Base-by-base conservation (phyloP, 1,284 basidiomycete species). In the Ustilago lituana region DNA sequence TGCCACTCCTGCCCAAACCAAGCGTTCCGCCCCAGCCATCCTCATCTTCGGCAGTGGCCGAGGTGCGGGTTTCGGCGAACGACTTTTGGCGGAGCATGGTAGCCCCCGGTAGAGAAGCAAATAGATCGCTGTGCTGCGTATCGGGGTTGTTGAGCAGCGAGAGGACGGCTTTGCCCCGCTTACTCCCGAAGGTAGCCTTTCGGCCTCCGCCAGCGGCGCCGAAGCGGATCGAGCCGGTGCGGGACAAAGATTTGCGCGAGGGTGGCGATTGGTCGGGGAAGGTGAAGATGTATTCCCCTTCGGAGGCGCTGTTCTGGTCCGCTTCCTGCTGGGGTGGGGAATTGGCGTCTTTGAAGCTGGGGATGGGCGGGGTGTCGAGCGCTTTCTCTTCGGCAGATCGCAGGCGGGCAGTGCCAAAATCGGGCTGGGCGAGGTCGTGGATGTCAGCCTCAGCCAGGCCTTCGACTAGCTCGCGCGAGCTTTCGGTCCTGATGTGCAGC, bases 21-120 rank as follows among this genome's bases (percentile, higher is more conserved):
- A 74, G 37, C 4, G 69, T 72, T n/a, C 64, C 63, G 23, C 68
- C 69, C 72, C 68, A 74, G 3, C 64, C 67, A n/a, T n/a, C n/a
- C 26, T 67, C 59, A 37, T 72, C 60, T 35, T 72, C 64, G 19
- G 51, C 58, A 23, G 61, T 49, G 10, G 32, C 19, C 11, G 22
- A 32, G 14, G 26, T 22, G 12, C 19, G 32, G 17, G 9, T 27
- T 2, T 12, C 12, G 27, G n/a, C n/a, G n/a, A n/a, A n/a, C n/a
- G 40, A 53, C 19, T 49, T 60, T 11, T 56, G 40, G 31, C 61
- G 67, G 4, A 57, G 54, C 53, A 55, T 46, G n/a, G 52, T 43
- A 3, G 53, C 60, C 27, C 65, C 56, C 10, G 57, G 57, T 0
- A 66, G 51, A 1, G 49, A 59, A n/a, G 65, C 45, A 24, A 62